These are phyloP conservation scores for Gamsiella multidivaricata DNA, from an alignment of 192 early-diverging fungal genomes.

Conservation along the genomic window DNA sequence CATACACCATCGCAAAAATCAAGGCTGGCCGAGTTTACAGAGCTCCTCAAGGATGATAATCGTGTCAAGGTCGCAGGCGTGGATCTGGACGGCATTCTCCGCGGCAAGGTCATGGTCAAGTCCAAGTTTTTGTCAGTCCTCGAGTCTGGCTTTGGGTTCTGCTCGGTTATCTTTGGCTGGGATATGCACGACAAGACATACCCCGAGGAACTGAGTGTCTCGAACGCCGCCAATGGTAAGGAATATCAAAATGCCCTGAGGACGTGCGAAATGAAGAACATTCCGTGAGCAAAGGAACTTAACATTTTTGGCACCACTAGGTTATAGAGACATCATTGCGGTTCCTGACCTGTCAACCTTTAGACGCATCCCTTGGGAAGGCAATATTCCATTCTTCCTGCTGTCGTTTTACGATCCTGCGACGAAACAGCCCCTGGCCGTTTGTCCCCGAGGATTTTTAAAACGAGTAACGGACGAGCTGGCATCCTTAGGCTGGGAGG, in stretches of 20 bases:
- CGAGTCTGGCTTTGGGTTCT: constrained; percentile 82
- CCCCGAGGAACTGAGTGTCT: constrained; percentile 53
- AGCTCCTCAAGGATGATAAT: constrained; percentile 54
- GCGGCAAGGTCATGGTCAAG: constrained; percentile 77
- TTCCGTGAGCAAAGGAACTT: no score
- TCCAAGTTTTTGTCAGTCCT: constrained; percentile 72
- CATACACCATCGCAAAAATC: not conserved
- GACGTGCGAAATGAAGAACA: no score
- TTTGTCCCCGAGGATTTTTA: constrained; percentile 72
- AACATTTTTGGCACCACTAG: not conserved
- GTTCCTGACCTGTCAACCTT: constrained; percentile 71
- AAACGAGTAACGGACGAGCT: constrained; percentile 73
- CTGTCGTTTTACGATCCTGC: constrained; percentile 73
- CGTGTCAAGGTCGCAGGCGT: constrained; percentile 69
- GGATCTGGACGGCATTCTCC: constrained; percentile 79
- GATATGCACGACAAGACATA: constrained; percentile 82
- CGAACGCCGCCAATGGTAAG: constrained; percentile 54
- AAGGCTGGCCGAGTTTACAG: constrained; percentile 35
- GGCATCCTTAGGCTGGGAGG: constrained; percentile 59
- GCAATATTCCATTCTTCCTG: constrained; percentile 79
- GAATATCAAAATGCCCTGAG: not conserved
- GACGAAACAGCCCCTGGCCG: constrained; percentile 66
- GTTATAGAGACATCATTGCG: constrained; percentile 70
- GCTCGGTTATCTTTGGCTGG: constrained; percentile 83
- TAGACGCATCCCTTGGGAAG: constrained; percentile 79